phyloP scores from a whole-genome alignment of 2,329 filamentous ascomycete genomes.

The Rhynchosporium agropyri region DNA sequence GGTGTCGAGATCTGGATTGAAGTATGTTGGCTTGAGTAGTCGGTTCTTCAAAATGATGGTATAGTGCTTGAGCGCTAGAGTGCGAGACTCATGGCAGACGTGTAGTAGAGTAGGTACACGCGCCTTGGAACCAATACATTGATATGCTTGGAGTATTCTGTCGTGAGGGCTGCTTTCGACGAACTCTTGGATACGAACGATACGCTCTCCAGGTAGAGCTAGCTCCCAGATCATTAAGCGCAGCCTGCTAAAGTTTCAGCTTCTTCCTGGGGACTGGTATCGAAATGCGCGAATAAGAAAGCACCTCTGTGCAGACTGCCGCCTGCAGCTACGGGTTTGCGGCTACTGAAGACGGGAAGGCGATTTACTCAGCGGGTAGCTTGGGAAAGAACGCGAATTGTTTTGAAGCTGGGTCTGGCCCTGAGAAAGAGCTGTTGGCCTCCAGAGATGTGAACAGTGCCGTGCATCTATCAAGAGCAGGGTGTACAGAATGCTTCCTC shows the following conservation, averaged over 20 bases:
- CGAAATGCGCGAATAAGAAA: not conserved
- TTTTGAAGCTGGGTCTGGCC: no score
- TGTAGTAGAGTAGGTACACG: conserved; percentile 1
- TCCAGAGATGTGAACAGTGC: not conserved
- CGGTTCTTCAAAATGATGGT: conserved; percentile 1
- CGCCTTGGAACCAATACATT: conserved; percentile 4
- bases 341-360: not conserved
- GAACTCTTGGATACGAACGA: conserved; percentile 2
- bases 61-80: not conserved
- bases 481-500: not conserved
- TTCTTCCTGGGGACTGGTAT: not conserved
- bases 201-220: not conserved
- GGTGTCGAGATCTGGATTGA: not conserved
- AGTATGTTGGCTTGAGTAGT: conserved; percentile 10
- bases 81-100: conserved; percentile 3
- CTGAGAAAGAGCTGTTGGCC: not conserved
- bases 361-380: conserved; percentile 3
- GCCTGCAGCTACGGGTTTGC: not conserved
- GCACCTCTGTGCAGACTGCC: not conserved
- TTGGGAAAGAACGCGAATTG: not conserved
- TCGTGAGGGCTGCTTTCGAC: not conserved
- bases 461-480: not conserved
- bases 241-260: not conserved
- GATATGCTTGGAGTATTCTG: not conserved
- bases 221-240: conserved; percentile 11